Conservation (phyloP, 140 eudicot genomes). For the Eryngium alpinum region DNA sequence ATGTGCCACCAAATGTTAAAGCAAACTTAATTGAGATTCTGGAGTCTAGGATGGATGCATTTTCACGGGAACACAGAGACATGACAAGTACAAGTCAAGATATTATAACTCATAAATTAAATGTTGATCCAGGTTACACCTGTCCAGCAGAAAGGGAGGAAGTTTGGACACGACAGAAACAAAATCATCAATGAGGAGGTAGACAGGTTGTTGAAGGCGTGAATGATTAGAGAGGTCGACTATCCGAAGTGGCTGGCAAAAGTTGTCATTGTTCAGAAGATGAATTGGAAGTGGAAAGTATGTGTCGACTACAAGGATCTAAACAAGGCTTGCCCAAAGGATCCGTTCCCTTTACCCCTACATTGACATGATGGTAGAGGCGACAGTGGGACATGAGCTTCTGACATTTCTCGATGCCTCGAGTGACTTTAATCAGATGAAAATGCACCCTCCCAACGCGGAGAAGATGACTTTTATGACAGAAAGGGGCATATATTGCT, state of each 20-base stretch:
- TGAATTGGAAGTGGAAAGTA: not conserved
- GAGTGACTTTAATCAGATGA: not conserved
- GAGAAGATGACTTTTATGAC: not conserved
- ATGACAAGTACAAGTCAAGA: too few species aligned
- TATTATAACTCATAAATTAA: too few species aligned
- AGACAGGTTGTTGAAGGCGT: not conserved
- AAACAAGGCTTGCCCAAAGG: not conserved
- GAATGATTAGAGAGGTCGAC: not conserved
- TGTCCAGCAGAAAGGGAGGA: too few species aligned
- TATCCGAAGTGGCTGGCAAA: not conserved
- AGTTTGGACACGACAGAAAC: not conserved
- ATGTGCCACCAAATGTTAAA: too few species aligned
- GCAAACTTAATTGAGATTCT: too few species aligned
- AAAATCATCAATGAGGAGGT: not conserved
- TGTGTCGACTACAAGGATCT: not conserved
- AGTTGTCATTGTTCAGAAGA: not conserved
- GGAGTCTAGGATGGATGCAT: too few species aligned
- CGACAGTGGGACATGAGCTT: not conserved
- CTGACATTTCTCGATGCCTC: not conserved
- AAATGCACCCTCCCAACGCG: not conserved
- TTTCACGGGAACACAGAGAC: too few species aligned
- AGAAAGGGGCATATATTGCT: not conserved
- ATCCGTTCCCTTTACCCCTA: not conserved
- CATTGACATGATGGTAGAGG: not conserved
- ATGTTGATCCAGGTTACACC: not conserved